Base-by-base conservation (phyloP, 1,284 basidiomycete species). In the Flammula alnicola region DNA sequence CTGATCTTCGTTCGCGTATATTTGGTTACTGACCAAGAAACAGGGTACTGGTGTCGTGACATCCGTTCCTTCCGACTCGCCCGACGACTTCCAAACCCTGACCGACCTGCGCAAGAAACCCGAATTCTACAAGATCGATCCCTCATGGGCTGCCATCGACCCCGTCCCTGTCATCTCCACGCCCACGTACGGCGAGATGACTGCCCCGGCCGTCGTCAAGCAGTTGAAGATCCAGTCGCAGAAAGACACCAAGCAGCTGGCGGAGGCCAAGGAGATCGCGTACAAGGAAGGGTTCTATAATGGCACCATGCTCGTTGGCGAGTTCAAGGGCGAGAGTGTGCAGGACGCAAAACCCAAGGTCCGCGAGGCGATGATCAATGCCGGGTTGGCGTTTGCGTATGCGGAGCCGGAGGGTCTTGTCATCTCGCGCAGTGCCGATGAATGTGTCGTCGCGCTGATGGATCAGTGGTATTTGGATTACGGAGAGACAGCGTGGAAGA, bases 381-480 rank as follows among this genome's bases (percentile, higher is more conserved):
- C 75, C 8, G 86, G 86, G 2, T 67, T 92, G 42, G 97, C 92
- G 6, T 86, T 96, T 63, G 79, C 93, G 44, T 99, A 99, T 67
- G 94, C 95, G 14, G 97, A 99, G 73, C 97, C 97, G 1, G 96
- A 98, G 72, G 93, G 91, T 49, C 71, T 92, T 65, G 89, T 98
- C 64, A 85, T 95, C 65, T 93, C 90, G 49, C 80, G 96, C 44
- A 93, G 89, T 70, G 85, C 81, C 17, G 96, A 99, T 65, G 96
- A 98, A 72, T 99, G 96, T 75, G 91, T 98, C 27, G 95, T 99
- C 51, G 95, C 96, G 5, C 77, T 99, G 56, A 96, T 95, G 82
- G 97, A 99, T 68, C 97, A 99, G 72, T 99, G 96, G 95, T 99
- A 99, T 74, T 76, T 99, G 67, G 95, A 99, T 73, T 99, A 99